Conservation (phyloP, 495 filamentous ascomycete genomes). For the Cercophora newfieldiana region DNA sequence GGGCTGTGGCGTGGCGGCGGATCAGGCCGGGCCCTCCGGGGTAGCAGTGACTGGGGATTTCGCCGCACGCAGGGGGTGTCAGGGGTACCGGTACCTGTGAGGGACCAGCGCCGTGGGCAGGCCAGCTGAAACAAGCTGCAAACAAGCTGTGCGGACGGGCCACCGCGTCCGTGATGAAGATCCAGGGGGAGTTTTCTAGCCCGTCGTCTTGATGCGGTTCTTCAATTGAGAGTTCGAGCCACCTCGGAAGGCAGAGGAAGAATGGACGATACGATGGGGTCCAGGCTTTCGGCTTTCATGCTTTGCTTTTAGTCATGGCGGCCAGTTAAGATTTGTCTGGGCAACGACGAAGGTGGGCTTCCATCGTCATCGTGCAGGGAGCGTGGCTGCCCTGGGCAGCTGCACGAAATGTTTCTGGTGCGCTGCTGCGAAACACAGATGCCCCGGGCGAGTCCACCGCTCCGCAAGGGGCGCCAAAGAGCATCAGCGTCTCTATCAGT, state of each 20-base stretch:
- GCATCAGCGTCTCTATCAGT: not conserved
- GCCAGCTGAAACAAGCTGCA: conserved; percentile 8
- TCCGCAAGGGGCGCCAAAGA: not conserved
- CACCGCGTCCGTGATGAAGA: not conserved
- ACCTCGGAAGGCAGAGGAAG: no score
- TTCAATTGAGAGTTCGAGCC: no score
- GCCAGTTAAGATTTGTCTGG: not conserved
- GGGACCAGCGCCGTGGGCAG: not conserved
- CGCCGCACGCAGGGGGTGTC: conserved; percentile 7
- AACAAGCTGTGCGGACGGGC: conserved; percentile 6
- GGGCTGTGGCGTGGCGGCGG: conserved; percentile 28
- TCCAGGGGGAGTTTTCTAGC: not conserved
- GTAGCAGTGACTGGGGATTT: conserved; percentile 19
- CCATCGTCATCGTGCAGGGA: conserved; percentile 20
- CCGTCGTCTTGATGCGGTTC: no score
- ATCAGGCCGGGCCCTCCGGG: conserved; percentile 23
- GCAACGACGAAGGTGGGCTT: not conserved
- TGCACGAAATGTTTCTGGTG: conserved; percentile 9
- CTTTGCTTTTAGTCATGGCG: not conserved
- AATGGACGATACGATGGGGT: no score
- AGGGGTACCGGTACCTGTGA: conserved; percentile 22
- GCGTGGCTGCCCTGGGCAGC: not conserved
- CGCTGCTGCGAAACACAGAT: conserved; percentile 8
- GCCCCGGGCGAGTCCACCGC: not conserved
- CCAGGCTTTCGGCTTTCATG: no score